Evolutionary conservation across 164 flowering plant genomes (phyloP).

Genomic region (Platanus orientalis): DNA sequence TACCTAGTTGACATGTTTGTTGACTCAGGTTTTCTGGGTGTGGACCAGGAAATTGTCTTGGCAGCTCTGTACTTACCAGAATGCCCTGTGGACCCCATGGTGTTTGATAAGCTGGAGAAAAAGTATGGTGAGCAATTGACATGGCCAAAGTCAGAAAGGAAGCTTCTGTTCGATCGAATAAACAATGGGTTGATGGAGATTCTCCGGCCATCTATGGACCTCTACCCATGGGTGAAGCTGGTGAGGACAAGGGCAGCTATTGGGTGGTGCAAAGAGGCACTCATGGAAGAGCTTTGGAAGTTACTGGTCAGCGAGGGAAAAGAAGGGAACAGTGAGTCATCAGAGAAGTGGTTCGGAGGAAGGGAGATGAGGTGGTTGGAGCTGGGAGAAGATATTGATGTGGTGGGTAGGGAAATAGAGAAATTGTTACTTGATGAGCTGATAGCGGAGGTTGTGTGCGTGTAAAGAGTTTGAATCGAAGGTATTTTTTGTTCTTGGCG

Average conservation of each 20-base stretch:
- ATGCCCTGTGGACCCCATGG: slow-evolving; percentile 35
- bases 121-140: slow-evolving; percentile 45
- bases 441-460: slow-evolving; percentile 33
- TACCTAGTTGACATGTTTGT: slow-evolving; percentile 54
- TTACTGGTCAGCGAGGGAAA: slow-evolving; percentile 30
- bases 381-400: slow-evolving; percentile 39
- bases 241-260: slow-evolving; percentile 1
- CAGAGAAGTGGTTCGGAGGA: slow-evolving; percentile 11
- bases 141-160: slow-evolving; percentile 63
- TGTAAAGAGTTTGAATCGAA: background rate
- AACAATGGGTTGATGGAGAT: slow-evolving; percentile 48
- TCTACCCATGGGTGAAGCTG: slow-evolving; percentile 56
- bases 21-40: slow-evolving; percentile 37
- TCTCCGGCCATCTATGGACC: slow-evolving; percentile 27
- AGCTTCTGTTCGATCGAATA: slow-evolving; percentile 63
- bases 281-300: slow-evolving; percentile 35
- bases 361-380: too few relatives aligned
- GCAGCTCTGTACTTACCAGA: slow-evolving; percentile 43
- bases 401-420: slow-evolving; percentile 59
- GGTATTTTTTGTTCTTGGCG: too few relatives aligned
- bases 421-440: slow-evolving; percentile 49
- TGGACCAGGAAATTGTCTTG: slow-evolving; percentile 16
- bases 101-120: slow-evolving; percentile 66
- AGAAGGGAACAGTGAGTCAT: slow-evolving; percentile 11
- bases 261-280: slow-evolving; percentile 21